Conservation (phyloP, 202 grass and related monocot species). For the Setaria viridis region DNA sequence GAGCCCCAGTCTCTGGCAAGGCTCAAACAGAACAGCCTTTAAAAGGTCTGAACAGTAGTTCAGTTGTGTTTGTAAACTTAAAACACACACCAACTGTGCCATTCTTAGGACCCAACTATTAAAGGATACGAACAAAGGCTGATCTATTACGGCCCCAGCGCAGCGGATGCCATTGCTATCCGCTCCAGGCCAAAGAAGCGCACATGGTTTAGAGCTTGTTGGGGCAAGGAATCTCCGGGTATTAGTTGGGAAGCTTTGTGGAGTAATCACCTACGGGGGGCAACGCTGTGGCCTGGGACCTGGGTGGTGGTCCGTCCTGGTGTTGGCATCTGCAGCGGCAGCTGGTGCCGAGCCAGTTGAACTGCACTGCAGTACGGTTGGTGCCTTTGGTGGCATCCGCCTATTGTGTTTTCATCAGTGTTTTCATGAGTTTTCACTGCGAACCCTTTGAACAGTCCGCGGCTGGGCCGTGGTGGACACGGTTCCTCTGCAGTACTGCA, state of each 20-base stretch:
- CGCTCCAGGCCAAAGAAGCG: slow-evolving; percentile 22
- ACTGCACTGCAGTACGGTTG: slow-evolving; percentile 36
- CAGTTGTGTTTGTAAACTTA: slow-evolving; percentile 34
- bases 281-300: background rate
- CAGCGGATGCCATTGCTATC: slow-evolving; percentile 25
- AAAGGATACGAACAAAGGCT: slow-evolving; percentile 52
- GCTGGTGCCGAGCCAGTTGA: slow-evolving; percentile 37
- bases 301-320: slow-evolving; percentile 17
- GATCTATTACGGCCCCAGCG: background rate
- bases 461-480: background rate
- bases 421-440: background rate
- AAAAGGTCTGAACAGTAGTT: slow-evolving; percentile 38
- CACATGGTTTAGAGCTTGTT: slow-evolving; percentile 48
- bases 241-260: background rate
- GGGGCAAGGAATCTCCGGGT: slow-evolving; percentile 37
- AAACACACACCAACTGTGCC: slow-evolving; percentile 42
- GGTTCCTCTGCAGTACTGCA: too few species aligned
- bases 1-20: slow-evolving; percentile 11
- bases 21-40: slow-evolving; percentile 35
- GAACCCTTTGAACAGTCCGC: slow-evolving; percentile 4
- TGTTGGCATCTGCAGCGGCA: background rate
- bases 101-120: slow-evolving; percentile 50
- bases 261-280: slow-evolving; percentile 30
- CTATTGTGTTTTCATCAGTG: slow-evolving; percentile 15
- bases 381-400: slow-evolving; percentile 35